Conservation (phyloP, 768 basidiomycete genomes). For the Lentinula sp. region DNA sequence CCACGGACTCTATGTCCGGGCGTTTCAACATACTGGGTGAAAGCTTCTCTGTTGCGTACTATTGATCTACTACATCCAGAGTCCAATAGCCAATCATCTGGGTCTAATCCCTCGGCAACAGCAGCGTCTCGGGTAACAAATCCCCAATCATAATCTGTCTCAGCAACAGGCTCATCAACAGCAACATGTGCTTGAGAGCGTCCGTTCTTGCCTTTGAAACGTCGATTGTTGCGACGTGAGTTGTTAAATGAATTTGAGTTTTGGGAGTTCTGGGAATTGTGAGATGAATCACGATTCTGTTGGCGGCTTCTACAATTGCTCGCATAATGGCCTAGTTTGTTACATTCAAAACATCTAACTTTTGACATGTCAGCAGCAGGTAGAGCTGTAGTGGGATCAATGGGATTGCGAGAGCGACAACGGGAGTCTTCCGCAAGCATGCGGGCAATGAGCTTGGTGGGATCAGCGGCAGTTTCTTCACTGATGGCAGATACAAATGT, state of each 20-base stretch:
- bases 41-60: slow-evolving; percentile 9
- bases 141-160: slow-evolving; percentile 7
- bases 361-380: slow-evolving; percentile 5
- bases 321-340: slow-evolving; percentile 4
- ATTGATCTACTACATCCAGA: slow-evolving; percentile 11
- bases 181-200: background rate
- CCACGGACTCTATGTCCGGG: slow-evolving; percentile 15
- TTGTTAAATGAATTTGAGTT: background rate
- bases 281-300: background rate
- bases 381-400: slow-evolving; percentile 10
- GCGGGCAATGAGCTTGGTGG: slow-evolving; percentile 15
- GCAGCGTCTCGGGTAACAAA: slow-evolving; percentile 7
- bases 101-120: background rate
- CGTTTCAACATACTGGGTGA: slow-evolving; percentile 10
- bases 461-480: background rate
- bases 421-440: slow-evolving; percentile 18
- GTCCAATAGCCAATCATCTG: slow-evolving; percentile 13
- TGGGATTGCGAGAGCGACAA: slow-evolving; percentile 1
- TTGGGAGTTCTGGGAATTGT: background rate
- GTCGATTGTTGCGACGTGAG: background rate
- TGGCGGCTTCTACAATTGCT: background rate
- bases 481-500: slow-evolving; percentile 16
- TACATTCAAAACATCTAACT: slow-evolving; percentile 9
- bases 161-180: background rate
- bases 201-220: slow-evolving; percentile 7